Evolutionary conservation across 768 basidiomycete genomes (phyloP).

Genomic region (Rhizopogon vulgaris): DNA sequence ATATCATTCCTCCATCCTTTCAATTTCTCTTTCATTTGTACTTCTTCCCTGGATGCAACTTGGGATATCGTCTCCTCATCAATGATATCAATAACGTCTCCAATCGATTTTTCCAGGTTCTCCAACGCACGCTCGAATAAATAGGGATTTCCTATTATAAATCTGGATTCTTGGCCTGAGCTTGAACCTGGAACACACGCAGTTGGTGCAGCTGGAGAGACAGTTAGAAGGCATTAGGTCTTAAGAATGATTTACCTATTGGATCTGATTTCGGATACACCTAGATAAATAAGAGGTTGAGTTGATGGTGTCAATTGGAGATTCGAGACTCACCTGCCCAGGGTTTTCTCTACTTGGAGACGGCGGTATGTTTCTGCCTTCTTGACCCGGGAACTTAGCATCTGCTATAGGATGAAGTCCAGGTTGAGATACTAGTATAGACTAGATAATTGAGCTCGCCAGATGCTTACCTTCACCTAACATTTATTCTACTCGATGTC

Average conservation of each 20-base stretch:
- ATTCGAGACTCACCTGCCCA: slow-evolving; percentile 28
- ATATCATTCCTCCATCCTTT: slow-evolving; percentile 38
- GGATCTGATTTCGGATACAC: slow-evolving; percentile 45
- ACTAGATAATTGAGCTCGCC: no score
- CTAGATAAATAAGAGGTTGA: slow-evolving; percentile 16
- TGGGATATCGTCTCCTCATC: slow-evolving; percentile 35
- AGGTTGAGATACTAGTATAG: not conserved
- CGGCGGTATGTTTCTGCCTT: slow-evolving; percentile 32
- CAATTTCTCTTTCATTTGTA: slow-evolving; percentile 33
- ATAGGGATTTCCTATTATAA: slow-evolving; percentile 41
- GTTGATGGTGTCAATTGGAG: not conserved
- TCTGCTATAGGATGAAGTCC: slow-evolving; percentile 17
- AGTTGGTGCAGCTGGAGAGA: slow-evolving; percentile 15
- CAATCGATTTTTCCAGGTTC: slow-evolving; percentile 38
- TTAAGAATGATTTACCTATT: slow-evolving; percentile 21
- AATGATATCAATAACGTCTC: slow-evolving; percentile 37
- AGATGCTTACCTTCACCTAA: slow-evolving; percentile 21
- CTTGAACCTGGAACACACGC: slow-evolving; percentile 18
- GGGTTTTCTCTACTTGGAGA: slow-evolving; percentile 42
- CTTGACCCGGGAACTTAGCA: slow-evolving; percentile 36
- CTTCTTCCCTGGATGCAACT: slow-evolving; percentile 28
- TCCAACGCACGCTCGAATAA: slow-evolving; percentile 36
- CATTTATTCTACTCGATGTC: slow-evolving; percentile 1
- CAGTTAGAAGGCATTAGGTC: not conserved
- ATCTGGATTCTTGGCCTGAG: slow-evolving; percentile 10